Evolutionary conservation across 2,329 filamentous ascomycete species (phyloP).

Genomic region (Ophiostoma ips): DNA sequence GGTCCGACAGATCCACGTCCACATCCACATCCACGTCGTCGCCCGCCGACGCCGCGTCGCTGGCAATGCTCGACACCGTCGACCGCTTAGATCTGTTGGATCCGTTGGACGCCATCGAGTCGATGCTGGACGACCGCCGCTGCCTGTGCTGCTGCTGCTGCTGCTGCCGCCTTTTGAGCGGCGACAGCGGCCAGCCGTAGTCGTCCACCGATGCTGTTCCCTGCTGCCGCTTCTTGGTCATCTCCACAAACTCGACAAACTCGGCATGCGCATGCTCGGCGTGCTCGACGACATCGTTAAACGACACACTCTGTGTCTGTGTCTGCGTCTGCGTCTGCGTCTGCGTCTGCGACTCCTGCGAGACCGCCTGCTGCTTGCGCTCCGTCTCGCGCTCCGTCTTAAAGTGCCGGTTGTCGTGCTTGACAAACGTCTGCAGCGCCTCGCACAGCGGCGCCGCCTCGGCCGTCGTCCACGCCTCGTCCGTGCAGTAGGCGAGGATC

Average conservation of each 20-base stretch:
- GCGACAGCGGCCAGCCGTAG: conserved; percentile 19
- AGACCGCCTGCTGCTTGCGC: no score
- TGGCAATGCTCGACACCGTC: conserved; percentile 9
- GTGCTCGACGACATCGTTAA: no score
- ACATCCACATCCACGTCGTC: no score
- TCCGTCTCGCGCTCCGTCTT: conserved; percentile 21
- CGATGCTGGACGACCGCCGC: conserved; percentile 30
- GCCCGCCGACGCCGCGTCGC: not conserved
- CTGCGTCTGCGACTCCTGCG: no score
- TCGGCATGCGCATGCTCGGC: no score
- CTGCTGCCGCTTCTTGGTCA: no score
- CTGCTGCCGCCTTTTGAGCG: conserved; percentile 24
- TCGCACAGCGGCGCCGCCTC: conserved; percentile 15
- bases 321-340: not conserved
- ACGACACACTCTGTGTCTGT: not conserved
- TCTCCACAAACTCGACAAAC: no score
- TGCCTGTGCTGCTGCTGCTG: conserved; percentile 34
- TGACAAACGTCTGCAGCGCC: conserved; percentile 21
- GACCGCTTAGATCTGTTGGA: conserved; percentile 29
- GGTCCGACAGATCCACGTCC: conserved; percentile 19
- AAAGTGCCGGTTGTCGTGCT: conserved; percentile 23
- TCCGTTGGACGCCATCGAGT: conserved; percentile 25
- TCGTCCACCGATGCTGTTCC: not conserved
- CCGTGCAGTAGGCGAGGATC: conserved; percentile 19
- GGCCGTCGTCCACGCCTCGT: conserved; percentile 17